A percentile compares a stretch with the other conserved stretches of the same genome.
Conservation (phyloP, 495 filamentous ascomycete genomes). For the Penicillium argentinense region DNA sequence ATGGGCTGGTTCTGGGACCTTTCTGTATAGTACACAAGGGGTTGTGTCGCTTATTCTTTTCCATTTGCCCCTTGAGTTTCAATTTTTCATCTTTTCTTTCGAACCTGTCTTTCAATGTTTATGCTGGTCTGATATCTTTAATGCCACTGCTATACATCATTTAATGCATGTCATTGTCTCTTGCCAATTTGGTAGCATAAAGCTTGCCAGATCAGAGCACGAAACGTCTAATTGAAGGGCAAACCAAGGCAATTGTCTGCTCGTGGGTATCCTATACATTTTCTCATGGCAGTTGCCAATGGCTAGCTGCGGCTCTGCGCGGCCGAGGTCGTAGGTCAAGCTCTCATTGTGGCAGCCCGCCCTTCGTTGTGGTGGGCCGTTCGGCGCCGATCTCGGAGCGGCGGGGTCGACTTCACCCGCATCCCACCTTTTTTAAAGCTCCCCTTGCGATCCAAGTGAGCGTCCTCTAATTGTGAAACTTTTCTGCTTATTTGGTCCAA, state of each 20-base stretch:
- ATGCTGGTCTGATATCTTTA: conserved; percentile 15
- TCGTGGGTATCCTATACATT: too few relatives aligned
- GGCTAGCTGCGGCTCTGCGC: too few relatives aligned
- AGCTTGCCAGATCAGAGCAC: too few relatives aligned
- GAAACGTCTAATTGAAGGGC: too few relatives aligned
- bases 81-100: conserved; percentile 9
- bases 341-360: too few relatives aligned
- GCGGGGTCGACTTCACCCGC: conserved; percentile 29
- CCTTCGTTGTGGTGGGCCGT: too few relatives aligned
- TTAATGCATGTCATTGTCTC: conserved; percentile 32
- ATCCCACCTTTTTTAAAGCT: conserved; percentile 30
- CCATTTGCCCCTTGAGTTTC: conserved; percentile 11
- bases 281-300: too few relatives aligned
- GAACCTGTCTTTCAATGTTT: conserved; percentile 13
- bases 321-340: too few relatives aligned
- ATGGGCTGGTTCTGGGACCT: conserved; percentile 11
- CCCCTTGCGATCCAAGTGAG: conserved; percentile 19
- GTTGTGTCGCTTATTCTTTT: conserved; percentile 20
- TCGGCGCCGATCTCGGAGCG: conserved; percentile 32
- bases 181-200: background rate
- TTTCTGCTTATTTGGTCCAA: conserved; percentile 3
- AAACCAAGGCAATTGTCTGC: too few relatives aligned
- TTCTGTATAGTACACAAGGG: conserved; percentile 28
- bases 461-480: conserved; percentile 11
- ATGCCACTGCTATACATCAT: conserved; percentile 23